Base-by-base conservation (phyloP, 2,329 filamentous ascomycete genomes). In the Aureobasidium sp. region DNA sequence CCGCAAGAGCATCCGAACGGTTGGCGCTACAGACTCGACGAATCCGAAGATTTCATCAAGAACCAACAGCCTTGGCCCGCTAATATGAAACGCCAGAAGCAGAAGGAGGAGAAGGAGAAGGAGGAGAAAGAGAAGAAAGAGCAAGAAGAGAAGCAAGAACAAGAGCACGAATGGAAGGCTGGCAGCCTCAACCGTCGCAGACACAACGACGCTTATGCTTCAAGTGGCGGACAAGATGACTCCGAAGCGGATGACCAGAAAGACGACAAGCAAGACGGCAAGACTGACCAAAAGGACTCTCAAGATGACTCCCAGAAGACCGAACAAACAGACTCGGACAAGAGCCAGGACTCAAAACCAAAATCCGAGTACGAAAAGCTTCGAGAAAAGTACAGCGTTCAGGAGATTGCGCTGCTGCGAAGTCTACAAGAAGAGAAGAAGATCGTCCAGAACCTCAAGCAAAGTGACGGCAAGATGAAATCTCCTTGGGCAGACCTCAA, bases 11-110 rank as follows among this genome's bases (percentile, higher is more conserved):
- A 76, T 59, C 76, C 78, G 3, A 57, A 74, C 5, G 77, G 78
- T 8, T 82, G 80, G 79, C 71, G 80, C 39, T 81, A 78, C 65
- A 77, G 81, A 12, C 69, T 82, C 0, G 71, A 81, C 39, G 72
- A 74, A 11, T 78, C 77, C 0, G 79, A 82, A 62, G 73, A 79
- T 56, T 79, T 75, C 69, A 72, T 82, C 61, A 82, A 80, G 68
- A 73, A 78, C 40, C 66, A 73, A 8, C 72, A 82, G 63, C 67
- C 73, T 1, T 82, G 79, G 79, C 79, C 78, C 0, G 74, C 75
- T 0, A 82, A 82, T 65, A 37, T 76, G 9, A 70, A 76, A 66
- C 44, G 44, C 4, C 73, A 73, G 63, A 65, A 68, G 57, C 64
- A 75, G 67, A 67, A 73, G 52, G 64, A 72, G 60, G 68, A 73